These are phyloP conservation scores for Candida orba DNA, from an alignment of 805 yeast species.

Conservation along the genomic window DNA sequence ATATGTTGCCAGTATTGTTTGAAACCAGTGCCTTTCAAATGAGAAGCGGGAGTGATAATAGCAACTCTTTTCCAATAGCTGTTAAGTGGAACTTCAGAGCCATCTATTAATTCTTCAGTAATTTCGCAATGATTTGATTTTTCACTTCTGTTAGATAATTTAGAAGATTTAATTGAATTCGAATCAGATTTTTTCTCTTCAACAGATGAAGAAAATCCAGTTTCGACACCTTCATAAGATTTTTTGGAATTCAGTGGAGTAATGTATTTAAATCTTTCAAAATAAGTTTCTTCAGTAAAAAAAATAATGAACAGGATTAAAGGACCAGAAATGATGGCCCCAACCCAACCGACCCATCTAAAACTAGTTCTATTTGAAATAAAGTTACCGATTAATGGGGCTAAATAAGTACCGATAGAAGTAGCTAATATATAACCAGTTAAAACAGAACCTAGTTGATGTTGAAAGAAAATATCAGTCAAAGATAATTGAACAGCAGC, in stretches of 20 bases:
- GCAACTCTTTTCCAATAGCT: slow-evolving; percentile 41
- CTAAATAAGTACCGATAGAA: slow-evolving; percentile 70
- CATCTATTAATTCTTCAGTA: slow-evolving; percentile 27
- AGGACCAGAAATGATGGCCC: slow-evolving; percentile 57
- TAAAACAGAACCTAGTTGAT: slow-evolving; percentile 65
- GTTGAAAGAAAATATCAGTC: slow-evolving; percentile 71
- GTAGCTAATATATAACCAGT: slow-evolving; percentile 71
- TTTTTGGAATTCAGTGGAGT: slow-evolving; percentile 24
- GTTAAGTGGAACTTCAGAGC: slow-evolving; percentile 34
- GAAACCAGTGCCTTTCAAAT: slow-evolving; percentile 56
- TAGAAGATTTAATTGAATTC: background rate
- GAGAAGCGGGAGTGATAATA: slow-evolving; percentile 48
- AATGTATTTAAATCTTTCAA: slow-evolving; percentile 44
- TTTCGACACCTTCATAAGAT: slow-evolving; percentile 11
- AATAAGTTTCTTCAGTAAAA: slow-evolving; percentile 64
- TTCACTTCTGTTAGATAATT: background rate
- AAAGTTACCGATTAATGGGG: slow-evolving; percentile 76
- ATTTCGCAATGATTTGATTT: background rate
- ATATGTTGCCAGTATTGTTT: slow-evolving; percentile 56
- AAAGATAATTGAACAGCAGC: slow-evolving; percentile 62
- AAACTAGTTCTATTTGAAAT: slow-evolving; percentile 54
- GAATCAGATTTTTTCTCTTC: slow-evolving; percentile 5
- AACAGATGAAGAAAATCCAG: background rate
- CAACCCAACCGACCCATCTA: slow-evolving; percentile 73
- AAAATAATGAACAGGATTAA: slow-evolving; percentile 47